Conservation (phyloP, 768 basidiomycete species). For the Cubamyces sp. region DNA sequence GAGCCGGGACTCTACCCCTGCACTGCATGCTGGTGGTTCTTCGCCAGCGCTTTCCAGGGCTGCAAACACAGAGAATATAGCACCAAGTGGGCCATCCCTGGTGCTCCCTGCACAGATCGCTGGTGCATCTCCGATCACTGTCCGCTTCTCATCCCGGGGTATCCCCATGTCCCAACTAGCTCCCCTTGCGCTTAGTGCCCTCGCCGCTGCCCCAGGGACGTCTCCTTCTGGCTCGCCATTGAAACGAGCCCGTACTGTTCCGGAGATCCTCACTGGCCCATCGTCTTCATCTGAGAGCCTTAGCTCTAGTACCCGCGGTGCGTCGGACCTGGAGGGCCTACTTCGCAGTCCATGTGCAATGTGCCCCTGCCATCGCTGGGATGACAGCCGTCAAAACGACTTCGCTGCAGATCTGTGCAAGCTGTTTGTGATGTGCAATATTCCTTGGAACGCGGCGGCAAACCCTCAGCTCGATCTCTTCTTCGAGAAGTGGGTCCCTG, state of each 20-base stretch:
- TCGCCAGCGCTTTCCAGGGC: too few species aligned
- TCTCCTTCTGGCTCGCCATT: neutral
- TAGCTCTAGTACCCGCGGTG: neutral
- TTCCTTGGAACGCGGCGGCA: slow-evolving; percentile 33
- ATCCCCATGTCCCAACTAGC: neutral
- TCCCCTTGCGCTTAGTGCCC: neutral
- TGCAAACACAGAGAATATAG: neutral
- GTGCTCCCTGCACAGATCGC: neutral
- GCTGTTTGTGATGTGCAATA: slow-evolving; percentile 22
- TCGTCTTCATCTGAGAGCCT: too few species aligned
- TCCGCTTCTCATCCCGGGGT: neutral
- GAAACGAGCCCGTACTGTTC: neutral
- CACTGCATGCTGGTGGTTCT: neutral
- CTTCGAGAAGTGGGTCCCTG: slow-evolving; percentile 31
- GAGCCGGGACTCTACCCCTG: too few species aligned
- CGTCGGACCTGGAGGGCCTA: neutral
- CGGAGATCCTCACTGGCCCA: neutral
- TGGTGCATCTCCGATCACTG: neutral
- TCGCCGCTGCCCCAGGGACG: too few species aligned
- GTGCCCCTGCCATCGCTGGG: neutral
- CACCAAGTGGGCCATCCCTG: neutral
- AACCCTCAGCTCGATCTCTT: slow-evolving; percentile 29
- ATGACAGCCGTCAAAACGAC: neutral
- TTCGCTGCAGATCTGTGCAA: slow-evolving; percentile 29
- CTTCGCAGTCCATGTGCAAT: neutral